phyloP scores from a whole-genome alignment of 1,284 basidiomycete species.

The Leccinum fallax region DNA sequence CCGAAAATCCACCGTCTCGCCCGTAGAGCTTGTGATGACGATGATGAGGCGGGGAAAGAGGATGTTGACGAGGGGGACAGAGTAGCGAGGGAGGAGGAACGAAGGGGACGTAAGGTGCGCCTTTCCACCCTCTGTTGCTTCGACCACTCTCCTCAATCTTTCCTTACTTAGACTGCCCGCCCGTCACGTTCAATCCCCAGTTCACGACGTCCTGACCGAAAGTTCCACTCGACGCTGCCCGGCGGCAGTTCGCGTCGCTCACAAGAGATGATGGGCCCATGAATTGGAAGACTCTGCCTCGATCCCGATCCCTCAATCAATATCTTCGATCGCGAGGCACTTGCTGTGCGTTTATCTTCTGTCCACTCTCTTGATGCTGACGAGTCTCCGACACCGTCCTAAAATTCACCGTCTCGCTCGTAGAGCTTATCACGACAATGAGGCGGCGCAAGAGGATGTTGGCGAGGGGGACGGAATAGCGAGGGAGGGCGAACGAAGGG shows the following conservation, averaged over 20 bases:
- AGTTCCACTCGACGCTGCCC: neutral
- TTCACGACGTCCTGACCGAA: conserved; percentile 1
- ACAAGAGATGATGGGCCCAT: neutral
- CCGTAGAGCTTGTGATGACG: too few species aligned
- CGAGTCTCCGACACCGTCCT: too few species aligned
- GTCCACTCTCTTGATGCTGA: too few species aligned
- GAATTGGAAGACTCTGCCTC: neutral
- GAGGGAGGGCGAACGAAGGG: neutral
- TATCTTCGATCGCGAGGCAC: too few species aligned
- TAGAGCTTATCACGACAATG: conserved; percentile 51
- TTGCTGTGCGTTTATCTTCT: too few species aligned
- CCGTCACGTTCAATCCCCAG: conserved; percentile 64
- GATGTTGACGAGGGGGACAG: conserved; percentile 59
- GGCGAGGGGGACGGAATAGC: neutral
- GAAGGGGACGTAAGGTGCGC: conserved; percentile 54
- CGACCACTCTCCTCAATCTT: neutral
- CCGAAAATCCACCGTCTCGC: too few species aligned
- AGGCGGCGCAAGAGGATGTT: conserved; percentile 43
- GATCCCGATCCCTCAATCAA: neutral
- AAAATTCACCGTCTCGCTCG: too few species aligned
- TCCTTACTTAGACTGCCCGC: conserved; percentile 52
- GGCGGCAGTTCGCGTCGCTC: too few species aligned
- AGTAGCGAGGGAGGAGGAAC: conserved; percentile 60
- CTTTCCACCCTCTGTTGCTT: neutral
- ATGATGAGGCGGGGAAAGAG: conserved; percentile 52